Conservation (phyloP, 495 filamentous ascomycete genomes). For the Podospora pseudocomata region DNA sequence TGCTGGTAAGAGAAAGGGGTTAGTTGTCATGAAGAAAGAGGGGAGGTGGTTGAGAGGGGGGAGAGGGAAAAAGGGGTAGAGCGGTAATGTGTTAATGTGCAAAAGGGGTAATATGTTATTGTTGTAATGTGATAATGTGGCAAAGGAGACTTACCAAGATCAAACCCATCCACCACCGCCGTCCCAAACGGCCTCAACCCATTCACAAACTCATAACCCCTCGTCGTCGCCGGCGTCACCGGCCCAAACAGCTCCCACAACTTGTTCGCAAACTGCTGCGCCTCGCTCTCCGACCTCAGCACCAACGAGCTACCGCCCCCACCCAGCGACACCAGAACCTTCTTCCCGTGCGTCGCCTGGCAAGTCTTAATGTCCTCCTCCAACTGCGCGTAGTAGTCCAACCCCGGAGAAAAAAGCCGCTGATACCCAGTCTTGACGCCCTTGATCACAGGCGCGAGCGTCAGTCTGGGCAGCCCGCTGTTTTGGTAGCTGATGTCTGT, state of each 20-base stretch:
- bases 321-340: conserved; percentile 60
- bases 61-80: neutral
- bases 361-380: conserved; percentile 53
- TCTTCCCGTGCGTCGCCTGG: conserved; percentile 55
- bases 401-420: conserved; percentile 7
- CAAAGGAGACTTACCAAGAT: conserved; percentile 29
- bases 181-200: conserved; percentile 49
- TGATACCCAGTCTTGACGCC: conserved; percentile 11
- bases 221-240: conserved; percentile 14
- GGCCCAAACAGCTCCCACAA: conserved; percentile 64
- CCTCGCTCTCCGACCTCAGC: conserved; percentile 48
- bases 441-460: neutral
- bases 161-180: conserved; percentile 56
- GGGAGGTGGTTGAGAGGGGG: neutral
- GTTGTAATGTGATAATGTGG: neutral
- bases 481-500: conserved; percentile 7
- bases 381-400: conserved; percentile 15
- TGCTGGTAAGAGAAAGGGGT: neutral
- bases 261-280: conserved; percentile 52
- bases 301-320: conserved; percentile 47
- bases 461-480: neutral
- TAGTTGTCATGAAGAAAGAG: neutral
- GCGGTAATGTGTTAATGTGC: neutral
- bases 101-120: too few species aligned
- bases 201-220: neutral